These are phyloP conservation scores for Mucor velutinosus DNA, from an alignment of 371 early-diverging fungal species.

Conservation along the genomic window DNA sequence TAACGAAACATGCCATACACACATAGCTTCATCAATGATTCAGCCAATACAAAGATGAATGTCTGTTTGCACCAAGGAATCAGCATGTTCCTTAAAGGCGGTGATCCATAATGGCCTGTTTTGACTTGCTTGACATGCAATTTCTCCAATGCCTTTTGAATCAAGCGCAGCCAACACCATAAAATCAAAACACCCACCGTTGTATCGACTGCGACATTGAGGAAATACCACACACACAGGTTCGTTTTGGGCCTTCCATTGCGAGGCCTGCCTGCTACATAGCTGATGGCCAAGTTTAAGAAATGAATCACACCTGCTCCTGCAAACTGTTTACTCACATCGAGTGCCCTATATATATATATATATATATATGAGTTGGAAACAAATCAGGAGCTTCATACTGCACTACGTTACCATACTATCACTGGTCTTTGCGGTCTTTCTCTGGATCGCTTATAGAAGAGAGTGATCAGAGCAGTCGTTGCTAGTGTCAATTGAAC, in stretches of 20 bases:
- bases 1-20: conserved; percentile 38
- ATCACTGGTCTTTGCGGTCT: conserved; percentile 63
- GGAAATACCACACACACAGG: conserved; percentile 69
- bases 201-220: conserved; percentile 68
- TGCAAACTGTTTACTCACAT: conserved; percentile 66
- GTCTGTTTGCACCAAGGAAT: conserved; percentile 47
- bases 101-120: conserved; percentile 44
- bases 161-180: conserved; percentile 49
- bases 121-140: conserved; percentile 37
- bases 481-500: conserved; percentile 63
- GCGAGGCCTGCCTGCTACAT: conserved; percentile 48
- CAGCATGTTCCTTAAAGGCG: conserved; percentile 34
- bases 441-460: conserved; percentile 62
- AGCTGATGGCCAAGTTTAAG: conserved; percentile 59
- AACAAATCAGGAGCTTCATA: background rate
- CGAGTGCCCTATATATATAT: conserved; percentile 56
- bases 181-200: conserved; percentile 66
- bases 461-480: conserved; percentile 58
- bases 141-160: conserved; percentile 26
- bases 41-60: conserved; percentile 35
- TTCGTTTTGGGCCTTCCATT: conserved; percentile 51
- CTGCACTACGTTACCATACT: conserved; percentile 51
- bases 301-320: conserved; percentile 65
- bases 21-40: conserved; percentile 43
- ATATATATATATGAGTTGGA: too few relatives aligned